These are phyloP conservation scores for Cystofilobasidium macerans DNA, from an alignment of 768 basidiomycete genomes.

Conservation along the genomic window DNA sequence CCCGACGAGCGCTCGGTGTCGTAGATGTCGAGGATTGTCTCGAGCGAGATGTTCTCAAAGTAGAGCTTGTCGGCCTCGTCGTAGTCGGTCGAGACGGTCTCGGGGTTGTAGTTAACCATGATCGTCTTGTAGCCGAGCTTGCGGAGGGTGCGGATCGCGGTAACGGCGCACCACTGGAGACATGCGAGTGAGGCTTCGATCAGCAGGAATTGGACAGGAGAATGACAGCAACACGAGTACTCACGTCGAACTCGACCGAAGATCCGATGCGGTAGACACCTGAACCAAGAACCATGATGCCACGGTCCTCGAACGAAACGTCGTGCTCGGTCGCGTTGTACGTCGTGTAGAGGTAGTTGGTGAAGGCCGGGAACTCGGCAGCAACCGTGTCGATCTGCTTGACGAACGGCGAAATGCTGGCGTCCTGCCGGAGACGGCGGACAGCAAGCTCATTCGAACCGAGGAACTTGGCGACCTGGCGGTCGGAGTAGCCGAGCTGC, in stretches of 20 bases:
- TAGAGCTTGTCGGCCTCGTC: slow-evolving; percentile 98
- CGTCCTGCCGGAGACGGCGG: slow-evolving; percentile 71
- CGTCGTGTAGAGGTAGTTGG: slow-evolving; percentile 98
- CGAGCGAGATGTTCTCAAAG: slow-evolving; percentile 95
- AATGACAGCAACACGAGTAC: no score
- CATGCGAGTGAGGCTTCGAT: no score
- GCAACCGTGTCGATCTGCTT: slow-evolving; percentile 99
- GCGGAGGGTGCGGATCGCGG: slow-evolving; percentile 82
- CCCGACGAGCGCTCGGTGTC: slow-evolving; percentile 86
- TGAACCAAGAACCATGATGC: slow-evolving; percentile 97
- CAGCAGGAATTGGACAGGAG: no score
- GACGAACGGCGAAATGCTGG: slow-evolving; percentile 88
- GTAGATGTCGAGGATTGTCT: slow-evolving; percentile 99
- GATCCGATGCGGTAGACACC: slow-evolving; percentile 98
- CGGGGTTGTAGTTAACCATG: slow-evolving; percentile 99
- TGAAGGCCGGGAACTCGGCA: slow-evolving; percentile 95
- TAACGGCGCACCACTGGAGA: slow-evolving; percentile 99
- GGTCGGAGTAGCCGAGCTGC: slow-evolving; percentile 87
- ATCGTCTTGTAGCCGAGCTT: slow-evolving; percentile 88
- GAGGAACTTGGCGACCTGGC: slow-evolving; percentile 76
- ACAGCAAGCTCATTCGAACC: slow-evolving; percentile 62
- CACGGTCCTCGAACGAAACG: slow-evolving; percentile 86
- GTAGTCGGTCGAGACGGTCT: slow-evolving; percentile 98
- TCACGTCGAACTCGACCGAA: slow-evolving; percentile 97
- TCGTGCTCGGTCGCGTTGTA: slow-evolving; percentile 96